Evolutionary conservation across 352 stramenopile genomes (phyloP), one percentile per base, ranked within the genome.

Genomic region (Pythium aristosporum): DNA sequence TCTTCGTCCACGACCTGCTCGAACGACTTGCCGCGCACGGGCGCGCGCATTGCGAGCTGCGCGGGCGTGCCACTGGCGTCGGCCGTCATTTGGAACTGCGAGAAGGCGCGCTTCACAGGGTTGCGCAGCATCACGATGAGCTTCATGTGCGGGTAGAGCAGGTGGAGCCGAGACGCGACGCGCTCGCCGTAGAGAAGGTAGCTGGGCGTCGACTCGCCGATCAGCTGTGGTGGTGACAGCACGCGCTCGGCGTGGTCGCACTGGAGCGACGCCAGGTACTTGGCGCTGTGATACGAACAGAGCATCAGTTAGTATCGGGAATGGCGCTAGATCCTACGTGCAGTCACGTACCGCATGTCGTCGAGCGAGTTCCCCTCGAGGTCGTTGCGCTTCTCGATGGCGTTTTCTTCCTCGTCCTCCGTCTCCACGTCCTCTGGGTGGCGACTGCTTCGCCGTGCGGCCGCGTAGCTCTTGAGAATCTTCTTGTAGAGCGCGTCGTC

Each of bases 71-170:
- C 90, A 15, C 75, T 77, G 4, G 64, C 62, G 34, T 96, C 92
- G 6, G 88, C 91, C 0, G 96, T 96, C 95, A 98, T 98, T 54
- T 96, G 84, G 72, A 90, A 98, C 63, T 98, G 95, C 23, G 87
- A 97, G 65, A 88, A 88, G 15, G 90, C 91, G 48, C 95, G 81
- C 63, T 90, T 82, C n/a, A 97, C 87, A 0, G 95, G 95, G 74
- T 98, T 80, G n/a, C 95, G 82, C 39, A 98, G 73, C 77, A 98
- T 97, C 39, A 98, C 89, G 63, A 98, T 87, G 20, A 98, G 76
- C 56, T 84, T 82, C 56, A 81, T 83, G 34, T 80, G 43, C 0
- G 82, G 77, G 46, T 80, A 78, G 15, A 87, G 57, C 64, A 76
- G 47, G 20, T 69, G 64, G 57, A 91, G 67, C 1, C 77, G 74